Conservation (phyloP, 2,329 filamentous ascomycete species). For the Phialophora verrucosa region DNA sequence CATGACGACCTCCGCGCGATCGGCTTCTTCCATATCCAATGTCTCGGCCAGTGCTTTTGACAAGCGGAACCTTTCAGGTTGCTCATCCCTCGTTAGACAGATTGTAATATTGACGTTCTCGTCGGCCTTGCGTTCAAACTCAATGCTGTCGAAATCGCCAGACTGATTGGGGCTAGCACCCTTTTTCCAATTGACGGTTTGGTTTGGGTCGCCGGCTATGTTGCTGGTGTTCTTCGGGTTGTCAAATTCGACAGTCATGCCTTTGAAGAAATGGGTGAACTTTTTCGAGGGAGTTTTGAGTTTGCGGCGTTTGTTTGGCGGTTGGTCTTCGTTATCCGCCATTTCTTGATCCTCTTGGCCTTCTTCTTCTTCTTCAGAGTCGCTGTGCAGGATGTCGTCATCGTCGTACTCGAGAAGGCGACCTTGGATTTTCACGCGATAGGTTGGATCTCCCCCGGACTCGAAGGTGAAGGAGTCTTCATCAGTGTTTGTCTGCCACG, state of each 20-base stretch:
- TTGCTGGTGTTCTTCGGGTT: constrained; percentile 46
- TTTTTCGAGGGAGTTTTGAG: constrained; percentile 48
- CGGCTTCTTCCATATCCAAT: constrained; percentile 84
- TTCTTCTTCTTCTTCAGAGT: constrained; percentile 52
- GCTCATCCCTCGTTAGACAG: constrained; percentile 82
- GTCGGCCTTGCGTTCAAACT: constrained; percentile 89
- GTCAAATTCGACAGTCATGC: constrained; percentile 59
- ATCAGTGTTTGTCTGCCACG: constrained; percentile 79
- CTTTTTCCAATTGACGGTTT: constrained; percentile 82
- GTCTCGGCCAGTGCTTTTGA: constrained; percentile 81
- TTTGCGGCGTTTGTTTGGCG: constrained; percentile 36
- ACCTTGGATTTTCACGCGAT: constrained; percentile 90
- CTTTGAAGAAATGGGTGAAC: constrained; percentile 59
- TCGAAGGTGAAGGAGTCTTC: constrained; percentile 82
- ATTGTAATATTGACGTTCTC: constrained; percentile 91
- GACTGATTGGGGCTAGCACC: constrained; percentile 60
- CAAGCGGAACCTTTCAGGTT: constrained; percentile 80
- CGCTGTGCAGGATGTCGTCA: constrained; percentile 58
- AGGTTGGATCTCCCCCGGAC: constrained; percentile 76
- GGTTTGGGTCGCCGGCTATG: constrained; percentile 49
- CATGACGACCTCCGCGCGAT: constrained; percentile 84
- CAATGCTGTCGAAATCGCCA: constrained; percentile 85
- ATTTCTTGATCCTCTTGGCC: constrained; percentile 31
- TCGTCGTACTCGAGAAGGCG: constrained; percentile 75
- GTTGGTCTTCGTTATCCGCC: not conserved